Conservation (phyloP, 495 filamentous ascomycete species). For the Penicillium arizonense region DNA sequence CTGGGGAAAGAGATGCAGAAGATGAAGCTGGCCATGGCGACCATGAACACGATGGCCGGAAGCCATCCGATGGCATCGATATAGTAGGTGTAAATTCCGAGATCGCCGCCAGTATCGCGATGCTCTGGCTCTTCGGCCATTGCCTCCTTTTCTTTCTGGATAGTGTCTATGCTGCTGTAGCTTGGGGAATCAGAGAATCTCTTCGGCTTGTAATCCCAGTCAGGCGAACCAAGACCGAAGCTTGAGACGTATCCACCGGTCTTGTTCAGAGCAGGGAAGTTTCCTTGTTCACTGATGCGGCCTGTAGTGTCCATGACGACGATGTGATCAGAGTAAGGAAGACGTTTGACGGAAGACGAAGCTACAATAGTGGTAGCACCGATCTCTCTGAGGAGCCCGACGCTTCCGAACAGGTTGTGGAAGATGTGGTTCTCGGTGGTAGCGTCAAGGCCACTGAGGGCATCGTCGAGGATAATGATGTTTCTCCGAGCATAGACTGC, state of each 20-base stretch:
- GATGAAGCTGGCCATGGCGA: constrained; percentile 39
- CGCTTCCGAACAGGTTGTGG: constrained; percentile 50
- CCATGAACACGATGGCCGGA: constrained; percentile 41
- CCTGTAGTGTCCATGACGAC: constrained; percentile 47
- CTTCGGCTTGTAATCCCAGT: constrained; percentile 31
- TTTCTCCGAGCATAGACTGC: constrained; percentile 57
- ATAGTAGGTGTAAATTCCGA: constrained; percentile 60
- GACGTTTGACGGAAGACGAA: constrained; percentile 48
- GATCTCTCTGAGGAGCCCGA: constrained; percentile 51
- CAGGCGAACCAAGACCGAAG: constrained; percentile 35
- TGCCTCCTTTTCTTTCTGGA: constrained; percentile 22
- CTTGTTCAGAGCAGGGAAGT: constrained; percentile 43
- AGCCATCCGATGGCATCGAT: constrained; percentile 50
- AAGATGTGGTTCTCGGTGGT: constrained; percentile 62
- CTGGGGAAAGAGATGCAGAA: constrained; percentile 49
- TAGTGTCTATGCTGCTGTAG: constrained; percentile 15
- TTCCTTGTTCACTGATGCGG: constrained; percentile 50
- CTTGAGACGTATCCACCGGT: constrained; percentile 50
- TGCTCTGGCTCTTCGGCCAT: constrained; percentile 22
- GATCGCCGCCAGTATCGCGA: constrained; percentile 48
- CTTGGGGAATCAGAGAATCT: constrained; percentile 19
- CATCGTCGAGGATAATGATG: constrained; percentile 56
- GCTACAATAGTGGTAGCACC: constrained; percentile 52
- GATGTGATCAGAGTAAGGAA: constrained; percentile 51
- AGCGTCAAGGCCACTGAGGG: constrained; percentile 60